These are phyloP conservation scores for Panaeolus cyanescens DNA, from an alignment of 768 basidiomycete genomes.

Conservation along the genomic window DNA sequence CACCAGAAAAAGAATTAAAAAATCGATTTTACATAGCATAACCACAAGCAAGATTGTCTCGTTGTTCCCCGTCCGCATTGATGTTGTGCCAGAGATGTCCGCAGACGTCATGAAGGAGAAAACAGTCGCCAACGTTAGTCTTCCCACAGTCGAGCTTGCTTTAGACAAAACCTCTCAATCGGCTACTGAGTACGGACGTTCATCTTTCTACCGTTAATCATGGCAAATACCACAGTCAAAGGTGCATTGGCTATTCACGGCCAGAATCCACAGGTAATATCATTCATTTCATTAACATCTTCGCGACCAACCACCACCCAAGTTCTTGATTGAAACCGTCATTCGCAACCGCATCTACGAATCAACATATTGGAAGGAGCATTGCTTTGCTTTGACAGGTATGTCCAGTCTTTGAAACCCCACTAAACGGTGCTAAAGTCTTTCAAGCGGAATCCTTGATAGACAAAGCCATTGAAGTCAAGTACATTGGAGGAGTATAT, in stretches of 20 bases:
- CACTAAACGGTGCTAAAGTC: conserved; percentile 1
- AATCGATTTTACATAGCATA: no score
- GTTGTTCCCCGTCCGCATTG: no score
- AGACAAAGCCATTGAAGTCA: conserved; percentile 86
- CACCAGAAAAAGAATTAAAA: no score
- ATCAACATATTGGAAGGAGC: conserved; percentile 95
- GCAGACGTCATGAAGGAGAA: no score
- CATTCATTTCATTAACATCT: not conserved
- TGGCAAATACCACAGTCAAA: conserved; percentile 92
- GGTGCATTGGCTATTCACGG: conserved; percentile 93
- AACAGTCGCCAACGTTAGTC: no score
- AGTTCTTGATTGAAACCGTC: conserved; percentile 96
- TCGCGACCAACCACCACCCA: conserved; percentile 18
- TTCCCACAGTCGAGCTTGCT: no score
- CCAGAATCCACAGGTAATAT: conserved; percentile 88
- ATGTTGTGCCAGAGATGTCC: no score
- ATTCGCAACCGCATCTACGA: conserved; percentile 97
- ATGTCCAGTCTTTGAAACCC: conserved; percentile 13
- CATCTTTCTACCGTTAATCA: conserved; percentile 28
- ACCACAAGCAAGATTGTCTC: no score
- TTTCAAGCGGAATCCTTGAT: conserved; percentile 85
- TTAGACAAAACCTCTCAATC: no score
- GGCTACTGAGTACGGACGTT: no score
- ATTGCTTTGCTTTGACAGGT: conserved; percentile 97
- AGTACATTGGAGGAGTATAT: conserved; percentile 89